Evolutionary conservation across 2,329 filamentous ascomycete species (phyloP), one percentile per base, ranked within the genome.

Genomic region (Pseudomassariella vexata): DNA sequence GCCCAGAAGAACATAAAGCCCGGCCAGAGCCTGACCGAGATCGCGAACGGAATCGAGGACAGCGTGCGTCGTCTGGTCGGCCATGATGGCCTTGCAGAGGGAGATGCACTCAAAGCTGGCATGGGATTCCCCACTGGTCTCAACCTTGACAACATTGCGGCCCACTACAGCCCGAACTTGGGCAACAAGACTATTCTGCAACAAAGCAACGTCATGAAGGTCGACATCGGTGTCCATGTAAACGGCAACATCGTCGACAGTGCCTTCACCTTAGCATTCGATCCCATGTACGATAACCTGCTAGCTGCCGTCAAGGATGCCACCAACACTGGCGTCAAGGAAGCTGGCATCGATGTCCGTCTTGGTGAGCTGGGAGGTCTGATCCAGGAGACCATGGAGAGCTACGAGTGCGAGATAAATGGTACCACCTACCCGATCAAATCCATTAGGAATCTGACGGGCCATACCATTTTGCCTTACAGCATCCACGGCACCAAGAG

Each of bases 301-400:
- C 71, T 90, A 21, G 68, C 73, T 26, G 79, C 84, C 4, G 84
- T 88, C 37, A 78, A 77, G 58, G 83, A 76, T 36, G 82, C 85
- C 10, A 89, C 84, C 36, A 85, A 88, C 59, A 94, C 89, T 45
- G 90, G 90, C 52, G 74, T 95, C 52, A 80, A 78, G 68, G 85
- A 94, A 66, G 88, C 89, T 5, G 89, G 89, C 49, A 94, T 95
- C 50, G 89, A 95, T 54, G 88, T 87, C 28, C 80, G 89, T 35
- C 80, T 95, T 48, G 81, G 83, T 42, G 87, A 94, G 50, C 85
- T 94, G 42, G 85, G 88, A 38, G 83, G 76, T 8, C 71, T 77
- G 12, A 90, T 94, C 48, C 88, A 94, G 61, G 87, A 94, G 61
- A 76, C 82, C 18, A 94, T 94, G 87, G 88, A 94, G 63, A 89